Evolutionary conservation across 2,329 filamentous ascomycete species (phyloP), one percentile per base, ranked within the genome.

Genomic region (Penicillium brasilianum): DNA sequence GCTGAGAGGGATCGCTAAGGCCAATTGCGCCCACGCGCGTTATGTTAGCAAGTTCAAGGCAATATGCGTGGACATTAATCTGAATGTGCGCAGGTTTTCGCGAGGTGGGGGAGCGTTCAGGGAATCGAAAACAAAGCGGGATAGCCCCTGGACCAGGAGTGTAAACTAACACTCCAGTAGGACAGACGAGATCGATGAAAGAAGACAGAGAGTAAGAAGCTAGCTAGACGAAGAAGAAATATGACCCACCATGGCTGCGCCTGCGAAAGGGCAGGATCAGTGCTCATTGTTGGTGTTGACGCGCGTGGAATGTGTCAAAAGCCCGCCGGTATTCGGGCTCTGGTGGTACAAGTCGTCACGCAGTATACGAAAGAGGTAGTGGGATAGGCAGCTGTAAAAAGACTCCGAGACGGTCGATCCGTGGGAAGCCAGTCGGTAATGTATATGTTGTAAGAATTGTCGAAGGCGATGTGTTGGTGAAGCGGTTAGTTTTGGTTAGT

Each of bases 231-330:
- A 55, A 46, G 37, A 50, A 48, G 18, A 57, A 37, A 59, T 20
- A 14, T 11, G 37, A 67, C 68, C 34, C 59, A 70, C 68, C 65
- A 51, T 64, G 54, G 20, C 59, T 66, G 65, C 28, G 65, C 60
- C 58, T 59, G 63, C 44, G 63, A 28, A 37, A 52, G 62, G 46
- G 63, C 63, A 54, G 65, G 57, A 32, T 63, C 59, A 34, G 58
- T 64, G 37, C 46, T 61, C 68, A 70, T 70, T 60, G 62, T 68
- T 68, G 60, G 46, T 60, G 62, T 66, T 59, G 60, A 62, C 62
- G 55, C 61, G 68, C 43, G 65, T 50, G 63, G 68, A 70, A 70
- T 70, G 68, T 69, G 68, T 69, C 66, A 69, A 63, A 63, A 37
- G 14, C 36, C 20, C 6, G 39, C 36, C 57, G 59, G 66, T 63